Conservation (phyloP, 805 yeast species). For the Ogataea degrootiae region DNA sequence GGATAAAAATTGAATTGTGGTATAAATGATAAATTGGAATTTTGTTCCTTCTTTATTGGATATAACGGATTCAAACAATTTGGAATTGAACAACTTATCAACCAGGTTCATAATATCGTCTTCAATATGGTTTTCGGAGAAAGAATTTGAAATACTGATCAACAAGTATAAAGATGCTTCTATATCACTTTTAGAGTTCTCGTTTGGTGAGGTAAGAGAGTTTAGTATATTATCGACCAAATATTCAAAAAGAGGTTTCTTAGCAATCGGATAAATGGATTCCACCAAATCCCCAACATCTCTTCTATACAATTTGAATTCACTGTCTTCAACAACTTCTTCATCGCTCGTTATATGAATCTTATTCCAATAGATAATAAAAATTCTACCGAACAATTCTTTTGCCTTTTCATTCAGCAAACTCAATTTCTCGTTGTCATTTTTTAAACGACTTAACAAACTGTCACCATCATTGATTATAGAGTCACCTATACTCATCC, state of each 20-base stretch:
- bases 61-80: slow-evolving; percentile 22
- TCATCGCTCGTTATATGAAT: slow-evolving; percentile 42
- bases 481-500: slow-evolving; percentile 63
- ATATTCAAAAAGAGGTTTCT: slow-evolving; percentile 42
- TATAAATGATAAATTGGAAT: slow-evolving; percentile 34
- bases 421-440: slow-evolving; percentile 27
- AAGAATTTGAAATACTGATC: slow-evolving; percentile 50
- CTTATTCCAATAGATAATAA: slow-evolving; percentile 66
- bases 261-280: slow-evolving; percentile 61
- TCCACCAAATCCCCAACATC: slow-evolving; percentile 79
- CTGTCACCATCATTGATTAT: slow-evolving; percentile 46
- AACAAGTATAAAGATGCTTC: slow-evolving; percentile 63
- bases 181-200: slow-evolving; percentile 28
- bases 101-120: slow-evolving; percentile 18
- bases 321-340: slow-evolving; percentile 35
- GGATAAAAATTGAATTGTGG: slow-evolving; percentile 55
- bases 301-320: slow-evolving; percentile 62
- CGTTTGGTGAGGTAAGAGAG: slow-evolving; percentile 15
- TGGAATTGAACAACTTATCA: slow-evolving; percentile 25
- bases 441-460: slow-evolving; percentile 27
- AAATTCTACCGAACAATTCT: slow-evolving; percentile 44
- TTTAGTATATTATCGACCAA: slow-evolving; percentile 34
- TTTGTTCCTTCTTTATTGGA: slow-evolving; percentile 3
- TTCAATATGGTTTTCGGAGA: slow-evolving; percentile 33
- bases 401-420: slow-evolving; percentile 29